Base-by-base conservation (phyloP, 164 flowering plant species). In the Vitis amurensis region DNA sequence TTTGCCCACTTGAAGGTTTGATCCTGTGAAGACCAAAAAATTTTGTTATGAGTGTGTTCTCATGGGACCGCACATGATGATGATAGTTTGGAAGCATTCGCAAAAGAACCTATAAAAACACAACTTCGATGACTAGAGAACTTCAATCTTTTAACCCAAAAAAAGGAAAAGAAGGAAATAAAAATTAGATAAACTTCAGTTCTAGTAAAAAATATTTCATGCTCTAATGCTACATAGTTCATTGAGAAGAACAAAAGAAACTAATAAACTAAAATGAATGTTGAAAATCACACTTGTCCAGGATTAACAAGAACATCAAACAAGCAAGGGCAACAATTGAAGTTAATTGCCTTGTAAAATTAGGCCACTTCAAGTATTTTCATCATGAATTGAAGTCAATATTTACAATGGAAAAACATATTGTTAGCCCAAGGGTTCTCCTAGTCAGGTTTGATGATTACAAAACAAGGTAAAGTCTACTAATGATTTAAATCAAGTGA, bases 21-120 rank as follows among this genome's bases (percentile, higher is more conserved):
- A 96, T 89, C 78, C 99, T 86, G 78, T 96, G 99, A 82, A 96
- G 97, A 68, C 99, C 99, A 79, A 96, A 96, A 80, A 96, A 96
- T 72, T 96, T 96, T 13, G 99, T 93, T 68, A 96, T 82, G 53
- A 96, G 97, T 23, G 99, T 93, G 71, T 93, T 96, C 52, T 96
- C 98, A 71, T 92, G 87, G 51, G 84, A 72, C 55, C 76, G 89
- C 68, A 96, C 99, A 76, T 96, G 99, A 81, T 81, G 77, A 74
- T 91, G 89, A 78, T 96, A 96, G 68, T 86, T 68, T 58, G 95
- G 97, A 79, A 96, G 97, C 99, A 96, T 96, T 83, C 86, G 75
- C 73, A 93, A 73, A 68, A 96, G 94, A 76, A 93, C 99, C 99
- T 96, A 73, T 67, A 84, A 14, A 76, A 37, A 37, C 50, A 75